phyloP scores from a whole-genome alignment of 169 alveolate genomes.

The Cryptosporidium sp. region DNA sequence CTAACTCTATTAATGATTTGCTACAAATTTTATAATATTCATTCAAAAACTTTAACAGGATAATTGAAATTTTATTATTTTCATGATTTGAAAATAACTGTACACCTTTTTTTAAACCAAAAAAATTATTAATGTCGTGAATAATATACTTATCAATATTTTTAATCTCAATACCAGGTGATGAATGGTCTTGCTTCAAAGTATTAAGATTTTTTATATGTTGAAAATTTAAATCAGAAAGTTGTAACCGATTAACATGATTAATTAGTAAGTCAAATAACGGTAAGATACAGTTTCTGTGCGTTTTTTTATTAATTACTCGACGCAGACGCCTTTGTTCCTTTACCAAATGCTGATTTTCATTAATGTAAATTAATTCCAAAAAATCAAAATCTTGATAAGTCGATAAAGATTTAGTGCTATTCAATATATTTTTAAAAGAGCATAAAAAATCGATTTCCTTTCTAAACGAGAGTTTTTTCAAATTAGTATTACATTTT shows the following conservation, averaged over 20 bases:
- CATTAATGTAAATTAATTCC: not conserved
- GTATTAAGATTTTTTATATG: not conserved
- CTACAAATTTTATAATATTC: not conserved
- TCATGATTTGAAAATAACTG: not conserved
- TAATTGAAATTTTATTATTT: not conserved
- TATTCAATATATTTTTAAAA: not conserved
- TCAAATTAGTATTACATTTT: not conserved
- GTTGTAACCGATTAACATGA: not conserved
- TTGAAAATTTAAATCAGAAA: not conserved
- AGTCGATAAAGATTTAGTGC: not conserved
- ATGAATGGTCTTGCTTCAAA: not conserved
- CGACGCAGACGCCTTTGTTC: not conserved
- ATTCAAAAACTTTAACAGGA: not conserved
- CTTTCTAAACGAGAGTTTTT: not conserved
- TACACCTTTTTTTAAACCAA: not conserved
- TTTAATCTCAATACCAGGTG: not conserved
- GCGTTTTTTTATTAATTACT: not conserved
- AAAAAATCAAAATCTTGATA: conserved; percentile 4
- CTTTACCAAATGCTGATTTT: not conserved
- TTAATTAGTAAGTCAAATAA: conserved; percentile 14
- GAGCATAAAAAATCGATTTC: not conserved
- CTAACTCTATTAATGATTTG: not conserved
- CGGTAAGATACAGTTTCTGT: not conserved
- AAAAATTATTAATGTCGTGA: conserved; percentile 9
- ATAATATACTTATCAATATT: conserved; percentile 11